These are phyloP conservation scores for Mucor irregularis DNA, from an alignment of 371 early-diverging fungal species.

Conservation along the genomic window DNA sequence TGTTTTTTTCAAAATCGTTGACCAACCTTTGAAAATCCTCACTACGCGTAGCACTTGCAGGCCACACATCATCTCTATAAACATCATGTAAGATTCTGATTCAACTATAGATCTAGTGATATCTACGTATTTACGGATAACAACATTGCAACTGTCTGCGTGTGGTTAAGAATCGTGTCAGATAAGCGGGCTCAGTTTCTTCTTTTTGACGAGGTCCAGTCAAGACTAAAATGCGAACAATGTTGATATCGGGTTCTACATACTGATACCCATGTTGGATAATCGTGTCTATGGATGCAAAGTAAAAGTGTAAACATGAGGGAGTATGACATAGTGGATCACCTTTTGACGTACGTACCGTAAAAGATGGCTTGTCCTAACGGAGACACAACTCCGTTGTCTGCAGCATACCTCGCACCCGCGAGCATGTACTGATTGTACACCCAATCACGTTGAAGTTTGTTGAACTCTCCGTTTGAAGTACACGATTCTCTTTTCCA, in stretches of 20 bases:
- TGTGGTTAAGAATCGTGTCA: constrained; percentile 30
- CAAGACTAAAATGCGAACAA: constrained; percentile 26
- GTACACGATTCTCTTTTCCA: constrained; percentile 31
- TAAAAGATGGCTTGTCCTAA: constrained; percentile 41
- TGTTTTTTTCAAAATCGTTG: constrained; percentile 21
- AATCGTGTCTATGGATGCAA: constrained; percentile 37
- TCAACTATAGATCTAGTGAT: too few species aligned
- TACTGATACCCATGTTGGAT: constrained; percentile 43
- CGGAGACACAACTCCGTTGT: constrained; percentile 15
- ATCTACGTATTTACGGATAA: constrained; percentile 40
- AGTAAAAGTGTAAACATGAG: too few species aligned
- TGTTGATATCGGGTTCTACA: constrained; percentile 32
- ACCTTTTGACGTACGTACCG: constrained; percentile 12
- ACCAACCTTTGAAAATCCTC: constrained; percentile 30
- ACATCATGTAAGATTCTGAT: too few species aligned
- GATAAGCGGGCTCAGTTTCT: constrained; percentile 25
- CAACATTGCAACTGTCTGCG: constrained; percentile 37
- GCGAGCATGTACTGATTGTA: constrained; percentile 28
- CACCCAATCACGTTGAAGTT: constrained; percentile 26
- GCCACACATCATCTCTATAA: constrained; percentile 44
- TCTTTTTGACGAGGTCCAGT: constrained; percentile 22
- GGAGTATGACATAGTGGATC: too few species aligned
- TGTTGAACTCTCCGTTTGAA: constrained; percentile 15
- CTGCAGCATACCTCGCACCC: constrained; percentile 32
- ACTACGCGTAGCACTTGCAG: constrained; percentile 32